These are phyloP conservation scores for Musa balbisiana DNA, from an alignment of 202 grass and related monocot genomes.

Conservation along the genomic window DNA sequence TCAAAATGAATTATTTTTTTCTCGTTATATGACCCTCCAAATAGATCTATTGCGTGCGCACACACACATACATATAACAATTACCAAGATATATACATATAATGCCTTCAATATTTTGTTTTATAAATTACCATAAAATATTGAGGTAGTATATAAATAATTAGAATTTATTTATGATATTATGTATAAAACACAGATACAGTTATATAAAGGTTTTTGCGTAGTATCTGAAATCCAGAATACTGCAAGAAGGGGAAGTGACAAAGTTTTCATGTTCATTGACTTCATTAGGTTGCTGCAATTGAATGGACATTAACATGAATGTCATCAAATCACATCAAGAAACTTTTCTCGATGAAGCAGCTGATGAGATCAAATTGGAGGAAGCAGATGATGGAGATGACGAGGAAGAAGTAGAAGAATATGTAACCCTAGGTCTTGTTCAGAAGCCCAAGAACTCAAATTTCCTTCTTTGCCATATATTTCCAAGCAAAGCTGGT, in stretches of 20 bases:
- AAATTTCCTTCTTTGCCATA: slow-evolving; percentile 10
- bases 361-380: neutral
- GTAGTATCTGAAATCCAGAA: neutral
- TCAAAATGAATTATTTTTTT: too few relatives aligned
- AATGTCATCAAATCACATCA: neutral
- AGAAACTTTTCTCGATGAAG: slow-evolving; percentile 1
- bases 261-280: neutral
- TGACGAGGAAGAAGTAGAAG: slow-evolving; percentile 11
- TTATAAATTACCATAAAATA: too few relatives aligned
- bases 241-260: neutral
- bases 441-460: slow-evolving; percentile 21
- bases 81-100: too few relatives aligned
- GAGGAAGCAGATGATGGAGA: slow-evolving; percentile 13
- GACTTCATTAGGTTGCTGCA: neutral
- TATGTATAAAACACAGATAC: neutral
- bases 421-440: slow-evolving; percentile 18
- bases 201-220: neutral
- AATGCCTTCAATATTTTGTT: too few relatives aligned
- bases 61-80: too few relatives aligned
- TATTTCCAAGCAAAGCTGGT: slow-evolving; percentile 78
- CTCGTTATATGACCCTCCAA: too few relatives aligned
- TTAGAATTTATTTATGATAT: neutral
- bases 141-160: too few relatives aligned
- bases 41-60: too few relatives aligned
- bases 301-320: neutral